Evolutionary conservation across 2,329 filamentous ascomycete species (phyloP), one percentile per base, ranked within the genome.

Genomic region (Aspergillus neotritici): DNA sequence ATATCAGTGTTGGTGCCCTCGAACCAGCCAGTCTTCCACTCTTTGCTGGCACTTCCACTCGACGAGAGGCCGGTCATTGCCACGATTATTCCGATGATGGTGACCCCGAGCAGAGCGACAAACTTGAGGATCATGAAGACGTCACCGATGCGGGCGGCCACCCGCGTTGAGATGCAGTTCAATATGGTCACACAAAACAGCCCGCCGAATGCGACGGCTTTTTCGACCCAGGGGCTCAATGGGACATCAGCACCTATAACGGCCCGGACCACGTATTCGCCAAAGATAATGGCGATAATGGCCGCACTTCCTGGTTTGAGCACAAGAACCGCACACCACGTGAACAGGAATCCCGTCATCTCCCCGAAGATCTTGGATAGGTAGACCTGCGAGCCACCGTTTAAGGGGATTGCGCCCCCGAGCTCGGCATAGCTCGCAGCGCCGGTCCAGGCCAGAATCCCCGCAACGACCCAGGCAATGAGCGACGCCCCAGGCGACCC

Each of bases 91-190:
- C 93, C 93, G 6, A 83, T 87, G 2, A 96, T 74, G 0, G 91
- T 91, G 44, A 98, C 86, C 32, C 83, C 89, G 13, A 96, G 64
- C 50, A 98, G 72, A 13, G 89, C 91, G 50, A 95, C 73, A 62
- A 98, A 96, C 66, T 98, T 98, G 66, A 97, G 76, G 61, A 98
- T 88, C 88, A 98, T 94, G 68, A 98, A 89, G 57, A 88, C 68
- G 63, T 98, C 90, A 43, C 94, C 90, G 61, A 93, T 80, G 37
- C 87, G 77, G 3, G 89, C 94, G 33, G 88, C 90, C 32, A 96
- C 72, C 57, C 84, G 85, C 4, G 93, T 98, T 4, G 90, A 96
- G 14, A 96, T 72, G 66, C 88, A 94, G 67, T 97, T 98, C 56
- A 97, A 65, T 37, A 87, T 72, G 0, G 89, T 96, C 43, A 97